Conservation (phyloP, 139 green algal genomes). For the Coelastrella sp. region DNA sequence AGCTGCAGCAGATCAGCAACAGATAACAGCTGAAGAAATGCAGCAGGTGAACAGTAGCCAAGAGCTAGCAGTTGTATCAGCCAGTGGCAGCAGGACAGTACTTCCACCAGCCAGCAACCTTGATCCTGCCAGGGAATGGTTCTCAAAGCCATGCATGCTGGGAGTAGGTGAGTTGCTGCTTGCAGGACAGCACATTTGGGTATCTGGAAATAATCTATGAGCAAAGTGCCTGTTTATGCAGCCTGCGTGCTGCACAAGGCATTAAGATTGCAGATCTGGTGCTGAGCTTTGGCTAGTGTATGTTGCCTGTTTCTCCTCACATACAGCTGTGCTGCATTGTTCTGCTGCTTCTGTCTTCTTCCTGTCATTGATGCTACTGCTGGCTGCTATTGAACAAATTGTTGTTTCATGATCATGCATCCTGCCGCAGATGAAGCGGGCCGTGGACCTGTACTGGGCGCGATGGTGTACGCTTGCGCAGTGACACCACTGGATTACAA, state of each 20-base stretch:
- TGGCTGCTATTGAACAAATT: neutral
- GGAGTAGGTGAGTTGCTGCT: conserved; percentile 68
- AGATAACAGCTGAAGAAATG: neutral
- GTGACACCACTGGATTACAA: conserved; percentile 52
- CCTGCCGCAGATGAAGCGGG: conserved; percentile 86
- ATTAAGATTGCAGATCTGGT: too few relatives aligned
- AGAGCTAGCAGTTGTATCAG: neutral
- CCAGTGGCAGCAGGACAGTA: conserved; percentile 9
- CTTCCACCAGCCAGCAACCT: conserved; percentile 27
- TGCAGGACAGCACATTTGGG: neutral
- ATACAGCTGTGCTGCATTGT: too few relatives aligned
- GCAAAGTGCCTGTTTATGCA: too few relatives aligned
- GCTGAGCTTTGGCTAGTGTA: too few relatives aligned
- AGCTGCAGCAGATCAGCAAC: neutral
- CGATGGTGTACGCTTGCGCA: conserved; percentile 89
- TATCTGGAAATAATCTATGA: too few relatives aligned
- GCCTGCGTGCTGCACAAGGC: too few relatives aligned
- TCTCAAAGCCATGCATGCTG: conserved; percentile 70
- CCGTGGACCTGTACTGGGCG: conserved; percentile 87
- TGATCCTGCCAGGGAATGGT: conserved; percentile 19
- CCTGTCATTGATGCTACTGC: neutral
- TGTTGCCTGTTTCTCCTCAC: too few relatives aligned
- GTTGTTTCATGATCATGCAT: conserved; percentile 22
- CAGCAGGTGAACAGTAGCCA: neutral
- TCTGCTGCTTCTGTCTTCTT: neutral